A percentile compares a stretch with the other conserved stretches of the same genome.
These are phyloP conservation scores for Microsporum canis DNA, from an alignment of 2,329 filamentous ascomycete genomes.

Conservation along the genomic window DNA sequence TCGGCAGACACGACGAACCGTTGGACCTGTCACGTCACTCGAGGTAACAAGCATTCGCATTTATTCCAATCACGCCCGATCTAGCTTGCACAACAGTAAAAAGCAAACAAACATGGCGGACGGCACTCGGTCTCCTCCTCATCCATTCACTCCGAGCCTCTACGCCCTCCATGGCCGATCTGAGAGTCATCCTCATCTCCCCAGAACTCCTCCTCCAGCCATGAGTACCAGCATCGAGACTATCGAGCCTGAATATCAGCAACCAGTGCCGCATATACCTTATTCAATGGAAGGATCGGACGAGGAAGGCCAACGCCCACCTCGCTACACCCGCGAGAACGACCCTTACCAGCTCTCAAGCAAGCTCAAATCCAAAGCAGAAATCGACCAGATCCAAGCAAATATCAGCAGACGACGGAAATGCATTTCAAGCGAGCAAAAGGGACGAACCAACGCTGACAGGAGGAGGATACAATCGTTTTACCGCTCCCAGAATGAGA, in stretches of 20 bases:
- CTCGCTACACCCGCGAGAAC: conserved; percentile 50
- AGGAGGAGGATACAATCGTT: conserved; percentile 59
- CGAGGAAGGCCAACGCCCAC: conserved; percentile 38
- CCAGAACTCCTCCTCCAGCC: conserved; percentile 14
- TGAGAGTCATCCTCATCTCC: neutral
- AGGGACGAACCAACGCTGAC: conserved; percentile 16
- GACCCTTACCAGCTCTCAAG: conserved; percentile 74
- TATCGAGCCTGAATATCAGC: conserved; percentile 10
- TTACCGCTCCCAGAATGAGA: conserved; percentile 85
- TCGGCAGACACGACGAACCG: neutral
- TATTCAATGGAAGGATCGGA: conserved; percentile 21
- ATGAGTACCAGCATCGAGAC: conserved; percentile 35
- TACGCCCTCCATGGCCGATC: conserved; percentile 3
- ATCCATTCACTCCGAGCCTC: neutral
- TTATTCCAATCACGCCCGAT: neutral
- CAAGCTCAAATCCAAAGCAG: conserved; percentile 63
- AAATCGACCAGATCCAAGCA: conserved; percentile 61
- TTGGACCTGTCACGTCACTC: neutral
- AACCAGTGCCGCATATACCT: conserved; percentile 14
- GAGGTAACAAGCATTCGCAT: neutral
- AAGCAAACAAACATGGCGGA: neutral
- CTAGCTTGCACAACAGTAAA: neutral
- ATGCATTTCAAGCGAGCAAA: conserved; percentile 16
- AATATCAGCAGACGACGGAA: conserved; percentile 63
- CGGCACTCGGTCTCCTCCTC: neutral